phyloP scores from a whole-genome alignment of 768 basidiomycete species.

The Lactarius vividus region DNA sequence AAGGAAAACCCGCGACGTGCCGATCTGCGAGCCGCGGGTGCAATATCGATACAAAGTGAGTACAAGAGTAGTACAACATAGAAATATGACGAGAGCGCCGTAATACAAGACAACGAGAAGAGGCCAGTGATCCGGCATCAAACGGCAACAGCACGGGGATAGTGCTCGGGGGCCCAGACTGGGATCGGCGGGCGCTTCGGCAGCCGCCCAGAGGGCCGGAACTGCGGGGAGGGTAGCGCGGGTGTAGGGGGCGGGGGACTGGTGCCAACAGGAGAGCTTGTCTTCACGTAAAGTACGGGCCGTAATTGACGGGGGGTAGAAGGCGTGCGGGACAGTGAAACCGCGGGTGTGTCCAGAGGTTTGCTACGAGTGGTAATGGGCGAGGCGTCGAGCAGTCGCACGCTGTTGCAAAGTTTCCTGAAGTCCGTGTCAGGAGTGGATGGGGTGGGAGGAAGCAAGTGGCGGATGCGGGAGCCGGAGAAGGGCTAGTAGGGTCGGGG shows the following conservation, averaged over 20 bases:
- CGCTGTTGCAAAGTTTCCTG: slow-evolving; percentile 18
- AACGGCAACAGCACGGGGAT: slow-evolving; percentile 23
- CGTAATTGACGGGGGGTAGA: slow-evolving; percentile 19
- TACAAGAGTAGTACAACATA: background rate
- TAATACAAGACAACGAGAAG: background rate
- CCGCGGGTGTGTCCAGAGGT: background rate
- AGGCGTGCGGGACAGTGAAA: slow-evolving; percentile 24
- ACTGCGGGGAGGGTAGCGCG: slow-evolving; percentile 10
- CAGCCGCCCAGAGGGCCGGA: slow-evolving; percentile 18
- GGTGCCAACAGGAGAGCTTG: slow-evolving; percentile 20
- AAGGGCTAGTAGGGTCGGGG: background rate
- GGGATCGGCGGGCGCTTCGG: slow-evolving; percentile 22
- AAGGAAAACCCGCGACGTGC: background rate
- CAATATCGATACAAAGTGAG: slow-evolving; percentile 10
- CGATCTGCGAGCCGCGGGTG: background rate
- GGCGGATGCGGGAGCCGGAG: slow-evolving; percentile 18
- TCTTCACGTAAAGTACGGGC: slow-evolving; percentile 23
- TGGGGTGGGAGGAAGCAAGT: slow-evolving; percentile 18
- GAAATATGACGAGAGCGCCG: background rate
- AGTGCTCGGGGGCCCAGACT: slow-evolving; percentile 13
- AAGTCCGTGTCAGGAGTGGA: slow-evolving; percentile 23
- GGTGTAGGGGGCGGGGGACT: slow-evolving; percentile 21
- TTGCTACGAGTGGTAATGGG: background rate
- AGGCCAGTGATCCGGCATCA: slow-evolving; percentile 1
- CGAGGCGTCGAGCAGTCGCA: slow-evolving; percentile 9